phyloP scores from a whole-genome alignment of 164 flowering plant species.

The Vitis labrusca region DNA sequence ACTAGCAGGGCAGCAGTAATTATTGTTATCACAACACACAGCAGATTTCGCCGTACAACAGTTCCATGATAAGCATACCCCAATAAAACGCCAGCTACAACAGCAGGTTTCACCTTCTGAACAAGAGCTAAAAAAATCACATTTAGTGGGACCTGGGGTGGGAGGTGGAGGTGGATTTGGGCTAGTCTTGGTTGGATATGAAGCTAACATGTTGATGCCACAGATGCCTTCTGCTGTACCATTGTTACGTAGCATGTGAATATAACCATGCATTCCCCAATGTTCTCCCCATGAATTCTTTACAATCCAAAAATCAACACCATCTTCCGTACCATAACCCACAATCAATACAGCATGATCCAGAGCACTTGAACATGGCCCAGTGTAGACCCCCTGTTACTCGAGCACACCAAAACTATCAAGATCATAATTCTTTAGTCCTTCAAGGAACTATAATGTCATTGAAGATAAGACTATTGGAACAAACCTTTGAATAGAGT shows the following conservation, averaged over 20 bases:
- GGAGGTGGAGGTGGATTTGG: slow-evolving; percentile 90
- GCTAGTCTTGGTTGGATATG: slow-evolving; percentile 80
- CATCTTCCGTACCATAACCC: slow-evolving; percentile 79
- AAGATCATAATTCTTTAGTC: not conserved
- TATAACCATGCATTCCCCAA: slow-evolving; percentile 90
- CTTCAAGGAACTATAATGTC: not conserved
- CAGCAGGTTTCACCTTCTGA: slow-evolving; percentile 82
- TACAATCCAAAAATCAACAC: slow-evolving; percentile 82
- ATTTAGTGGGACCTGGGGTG: slow-evolving; percentile 70
- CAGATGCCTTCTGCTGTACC: slow-evolving; percentile 67
- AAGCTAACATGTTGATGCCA: slow-evolving; percentile 87
- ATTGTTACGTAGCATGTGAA: slow-evolving; percentile 63
- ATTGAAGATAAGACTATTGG: not conserved
- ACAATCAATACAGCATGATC: slow-evolving; percentile 87
- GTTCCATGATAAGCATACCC: slow-evolving; percentile 81
- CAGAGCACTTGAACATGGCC: slow-evolving; percentile 82
- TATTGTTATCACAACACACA: slow-evolving; percentile 76
- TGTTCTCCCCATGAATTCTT: slow-evolving; percentile 87
- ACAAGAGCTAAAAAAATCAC: slow-evolving; percentile 58
- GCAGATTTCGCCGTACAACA: slow-evolving; percentile 74
- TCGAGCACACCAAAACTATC: slow-evolving; percentile 9
- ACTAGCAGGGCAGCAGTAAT: slow-evolving; percentile 80
- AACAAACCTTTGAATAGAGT: slow-evolving; percentile 77
- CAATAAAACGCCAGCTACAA: slow-evolving; percentile 53
- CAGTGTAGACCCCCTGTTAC: slow-evolving; percentile 72